phyloP scores from a whole-genome alignment of 495 filamentous ascomycete species.

The Sabuloglossum arenarium region DNA sequence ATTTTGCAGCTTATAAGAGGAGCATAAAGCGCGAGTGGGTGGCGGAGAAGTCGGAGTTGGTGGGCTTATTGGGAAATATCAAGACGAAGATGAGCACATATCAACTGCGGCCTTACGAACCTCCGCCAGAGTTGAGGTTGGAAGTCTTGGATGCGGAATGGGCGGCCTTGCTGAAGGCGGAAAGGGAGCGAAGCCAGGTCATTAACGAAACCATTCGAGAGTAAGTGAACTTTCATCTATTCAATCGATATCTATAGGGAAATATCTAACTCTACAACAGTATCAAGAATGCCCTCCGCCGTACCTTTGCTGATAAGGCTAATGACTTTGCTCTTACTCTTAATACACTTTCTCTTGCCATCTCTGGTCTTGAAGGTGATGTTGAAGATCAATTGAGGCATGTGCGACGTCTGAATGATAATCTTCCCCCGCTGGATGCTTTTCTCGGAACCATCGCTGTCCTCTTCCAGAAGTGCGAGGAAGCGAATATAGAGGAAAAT shows the following conservation, averaged over 20 bases:
- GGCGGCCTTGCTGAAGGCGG: constrained; percentile 52
- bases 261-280: constrained; percentile 15
- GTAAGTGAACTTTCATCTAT: constrained; percentile 22
- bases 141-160: constrained; percentile 70
- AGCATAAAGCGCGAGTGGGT: constrained; percentile 87
- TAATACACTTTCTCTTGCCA: constrained; percentile 78
- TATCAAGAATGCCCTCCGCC: constrained; percentile 87
- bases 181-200: constrained; percentile 68
- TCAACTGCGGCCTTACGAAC: constrained; percentile 72
- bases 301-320: constrained; percentile 83
- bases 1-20: constrained; percentile 74
- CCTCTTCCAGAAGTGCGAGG: constrained; percentile 69
- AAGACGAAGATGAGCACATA: constrained; percentile 96
- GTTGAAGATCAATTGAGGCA: constrained; percentile 82
- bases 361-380: constrained; percentile 86
- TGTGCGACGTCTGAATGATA: constrained; percentile 58
- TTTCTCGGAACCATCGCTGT: constrained; percentile 68
- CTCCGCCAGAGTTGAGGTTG: constrained; percentile 56
- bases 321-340: constrained; percentile 92
- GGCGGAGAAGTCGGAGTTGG: constrained; percentile 87
- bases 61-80: constrained; percentile 89
- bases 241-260: background rate
- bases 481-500: constrained; percentile 98
- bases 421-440: constrained; percentile 66
- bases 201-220: constrained; percentile 98